Evolutionary conservation across 225 moss, liverwort and hornwort species (phyloP).

Genomic region (Thuidium tamariscinum): DNA sequence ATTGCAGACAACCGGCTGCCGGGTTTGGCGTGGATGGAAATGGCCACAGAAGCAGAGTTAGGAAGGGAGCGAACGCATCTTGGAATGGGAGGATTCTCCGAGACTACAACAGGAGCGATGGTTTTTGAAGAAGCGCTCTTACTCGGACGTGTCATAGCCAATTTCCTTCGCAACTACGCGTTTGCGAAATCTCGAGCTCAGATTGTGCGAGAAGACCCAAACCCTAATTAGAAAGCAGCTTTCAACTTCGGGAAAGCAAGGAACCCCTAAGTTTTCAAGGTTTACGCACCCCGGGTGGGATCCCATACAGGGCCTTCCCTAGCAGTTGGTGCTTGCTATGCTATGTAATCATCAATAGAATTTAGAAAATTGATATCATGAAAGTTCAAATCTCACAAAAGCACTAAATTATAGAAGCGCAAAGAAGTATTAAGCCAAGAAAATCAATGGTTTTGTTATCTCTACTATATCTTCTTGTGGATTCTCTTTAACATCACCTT

Average conservation of each 20-base stretch:
- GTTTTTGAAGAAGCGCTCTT: neutral
- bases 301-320: no score
- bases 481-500: no score
- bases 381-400: no score
- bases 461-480: no score
- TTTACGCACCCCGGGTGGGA: no score
- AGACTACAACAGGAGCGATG: neutral
- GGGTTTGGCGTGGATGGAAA: constrained; percentile 56
- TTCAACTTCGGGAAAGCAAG: neutral
- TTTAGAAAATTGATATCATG: no score
- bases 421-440: no score
- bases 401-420: no score
- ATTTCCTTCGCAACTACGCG: neutral
- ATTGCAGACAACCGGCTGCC: constrained; percentile 53
- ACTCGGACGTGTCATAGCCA: constrained; percentile 2
- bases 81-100: neutral
- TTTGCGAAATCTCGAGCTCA: neutral
- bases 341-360: no score
- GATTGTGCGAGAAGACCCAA: neutral
- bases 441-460: no score
- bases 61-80: constrained; percentile 16
- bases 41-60: constrained; percentile 35
- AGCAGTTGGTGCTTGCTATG: no score
- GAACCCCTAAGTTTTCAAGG: no score
- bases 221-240: neutral